A percentile compares a stretch with the other conserved stretches of the same genome.
phyloP scores from a whole-genome alignment of 1,284 basidiomycete genomes.

The Ustilago sp. region DNA sequence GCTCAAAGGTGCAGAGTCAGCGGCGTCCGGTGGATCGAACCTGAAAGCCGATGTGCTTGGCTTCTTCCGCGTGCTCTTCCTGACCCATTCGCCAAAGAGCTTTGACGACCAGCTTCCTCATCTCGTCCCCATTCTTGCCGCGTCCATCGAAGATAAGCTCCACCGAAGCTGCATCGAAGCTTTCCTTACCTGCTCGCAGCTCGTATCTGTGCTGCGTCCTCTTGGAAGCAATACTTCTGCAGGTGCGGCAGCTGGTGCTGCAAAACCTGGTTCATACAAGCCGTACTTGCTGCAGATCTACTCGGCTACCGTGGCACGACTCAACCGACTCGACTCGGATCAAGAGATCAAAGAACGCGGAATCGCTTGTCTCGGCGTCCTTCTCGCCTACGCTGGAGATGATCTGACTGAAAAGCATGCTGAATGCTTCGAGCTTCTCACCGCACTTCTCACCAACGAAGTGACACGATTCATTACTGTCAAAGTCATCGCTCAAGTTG shows the following conservation, averaged over 20 bases:
- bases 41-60: slow-evolving; percentile 77
- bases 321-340: slow-evolving; percentile 86
- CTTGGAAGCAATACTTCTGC: slow-evolving; percentile 10
- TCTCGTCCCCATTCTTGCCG: slow-evolving; percentile 80
- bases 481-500: slow-evolving; percentile 71
- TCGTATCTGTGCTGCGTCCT: slow-evolving; percentile 71
- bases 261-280: slow-evolving; percentile 38
- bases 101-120: slow-evolving; percentile 76
- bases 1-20: slow-evolving; percentile 67
- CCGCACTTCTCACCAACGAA: slow-evolving; percentile 78
- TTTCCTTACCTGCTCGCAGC: slow-evolving; percentile 74
- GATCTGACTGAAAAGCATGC: slow-evolving; percentile 71
- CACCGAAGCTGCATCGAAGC: slow-evolving; percentile 71
- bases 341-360: slow-evolving; percentile 87
- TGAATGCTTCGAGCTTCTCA: slow-evolving; percentile 76
- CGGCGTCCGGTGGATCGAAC: slow-evolving; percentile 66
- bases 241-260: slow-evolving; percentile 5
- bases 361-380: slow-evolving; percentile 83
- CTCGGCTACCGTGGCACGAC: slow-evolving; percentile 77
- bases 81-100: slow-evolving; percentile 79
- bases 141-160: slow-evolving; percentile 75
- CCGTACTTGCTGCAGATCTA: slow-evolving; percentile 73
- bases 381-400: slow-evolving; percentile 87
- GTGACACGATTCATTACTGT: slow-evolving; percentile 72
- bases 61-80: slow-evolving; percentile 86